These are phyloP conservation scores for Cystoisospora suis DNA, from an alignment of 169 alveolate species.

Conservation along the genomic window DNA sequence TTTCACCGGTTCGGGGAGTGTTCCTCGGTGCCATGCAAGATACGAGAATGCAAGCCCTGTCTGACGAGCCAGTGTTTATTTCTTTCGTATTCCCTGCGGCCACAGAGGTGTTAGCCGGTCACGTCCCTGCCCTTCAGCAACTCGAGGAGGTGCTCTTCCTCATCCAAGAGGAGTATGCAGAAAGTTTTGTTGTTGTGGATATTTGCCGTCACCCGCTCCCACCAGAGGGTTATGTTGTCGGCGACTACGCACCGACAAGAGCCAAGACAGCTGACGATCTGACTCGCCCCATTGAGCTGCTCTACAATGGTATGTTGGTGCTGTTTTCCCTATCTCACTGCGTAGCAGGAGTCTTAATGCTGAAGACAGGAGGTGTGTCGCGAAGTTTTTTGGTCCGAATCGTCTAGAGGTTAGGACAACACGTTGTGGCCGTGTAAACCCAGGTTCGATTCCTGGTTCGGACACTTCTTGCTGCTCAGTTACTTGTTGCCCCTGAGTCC, in stretches of 20 bases:
- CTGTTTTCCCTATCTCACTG: neutral
- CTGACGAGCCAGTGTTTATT: constrained; percentile 13
- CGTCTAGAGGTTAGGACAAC: constrained; percentile 94
- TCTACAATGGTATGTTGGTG: constrained; percentile 2
- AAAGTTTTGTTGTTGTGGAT: constrained; percentile 31
- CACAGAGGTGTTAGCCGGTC: constrained; percentile 5
- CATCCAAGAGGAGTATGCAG: neutral
- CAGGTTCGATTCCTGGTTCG: constrained; percentile 94
- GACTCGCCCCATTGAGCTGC: neutral
- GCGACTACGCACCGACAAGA: neutral
- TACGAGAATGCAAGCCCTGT: neutral
- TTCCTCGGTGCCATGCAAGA: constrained; percentile 9
- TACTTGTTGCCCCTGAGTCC: too few relatives aligned
- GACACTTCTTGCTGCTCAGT: too few relatives aligned
- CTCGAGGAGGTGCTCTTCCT: constrained; percentile 32
- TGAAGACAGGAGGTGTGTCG: too few relatives aligned
- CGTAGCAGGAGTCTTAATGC: too few relatives aligned
- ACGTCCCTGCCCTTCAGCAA: constrained; percentile 3
- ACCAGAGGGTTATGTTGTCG: constrained; percentile 18
- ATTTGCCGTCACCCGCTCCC: constrained; percentile 55
- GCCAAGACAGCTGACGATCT: neutral
- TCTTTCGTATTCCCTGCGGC: constrained; percentile 26
- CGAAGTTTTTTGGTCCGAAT: constrained; percentile 86
- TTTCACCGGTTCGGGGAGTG: neutral
- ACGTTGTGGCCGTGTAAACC: constrained; percentile 94